Base-by-base conservation (phyloP, 2,329 filamentous ascomycete species). In the Metarhizium album region DNA sequence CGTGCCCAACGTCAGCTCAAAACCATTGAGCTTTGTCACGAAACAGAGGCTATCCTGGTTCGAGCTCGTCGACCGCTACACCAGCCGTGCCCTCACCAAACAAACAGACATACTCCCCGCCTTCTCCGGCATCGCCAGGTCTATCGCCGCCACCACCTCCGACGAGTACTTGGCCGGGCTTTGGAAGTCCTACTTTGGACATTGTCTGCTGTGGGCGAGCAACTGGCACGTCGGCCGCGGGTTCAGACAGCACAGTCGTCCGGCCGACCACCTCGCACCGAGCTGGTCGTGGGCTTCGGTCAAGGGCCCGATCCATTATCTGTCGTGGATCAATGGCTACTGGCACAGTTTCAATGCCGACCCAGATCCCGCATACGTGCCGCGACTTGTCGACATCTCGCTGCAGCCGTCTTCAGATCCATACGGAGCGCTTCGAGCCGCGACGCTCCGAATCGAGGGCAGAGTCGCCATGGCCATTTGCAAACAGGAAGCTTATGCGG, bases 231-330 rank as follows among this genome's bases (percentile, higher is more conserved):
- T 48, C 4, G 35, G 46, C 46, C 18, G 46, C 6, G 46, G 35
- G 3, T 42, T 48, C 22, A 48, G n/a, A 20, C 46, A 48, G 35
- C 46, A 48, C 35, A 42, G 46, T 18, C 46, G 46, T n/a, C 46
- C 46, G 9, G 13, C 20, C 7, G 18, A 42, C 20, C 42, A 48
- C 23, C 35, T 42, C 16, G 46, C 35, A 8, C 46, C 46, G 3
- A 48, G 46, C 18, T 48, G 46, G 46, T 48, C 46, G 18, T 48
- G 46, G 46, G 46, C 46, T 5, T 48, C 46, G 9, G 35, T 48
- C 9, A 48, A 48, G 4, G 46, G 46, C 6, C 46, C 46, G 5
- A 42, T 48, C 22, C 37, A 42, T 22, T 48, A 48, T 2, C 37
- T 48, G 2, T 42, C 46, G 11, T 48, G 46, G 46, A 20, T 48